phyloP scores from a whole-genome alignment of 2,329 filamentous ascomycete genomes.

The Scedosporium boydii region DNA sequence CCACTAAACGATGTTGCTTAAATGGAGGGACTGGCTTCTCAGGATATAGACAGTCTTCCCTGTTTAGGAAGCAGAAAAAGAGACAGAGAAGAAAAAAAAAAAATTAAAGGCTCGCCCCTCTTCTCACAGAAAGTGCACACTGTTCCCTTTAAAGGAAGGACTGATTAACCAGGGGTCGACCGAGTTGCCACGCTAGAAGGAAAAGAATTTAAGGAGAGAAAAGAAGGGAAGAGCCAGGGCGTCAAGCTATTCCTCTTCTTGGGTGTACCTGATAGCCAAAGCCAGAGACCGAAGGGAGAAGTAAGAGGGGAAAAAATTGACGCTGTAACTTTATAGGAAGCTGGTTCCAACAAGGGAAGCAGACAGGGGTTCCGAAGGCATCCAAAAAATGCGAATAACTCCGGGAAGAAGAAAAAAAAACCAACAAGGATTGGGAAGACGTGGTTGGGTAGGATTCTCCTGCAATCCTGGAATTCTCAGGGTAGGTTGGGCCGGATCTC shows the following conservation, averaged over 20 bases:
- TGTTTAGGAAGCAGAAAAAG: neutral
- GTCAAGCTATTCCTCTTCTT: neutral
- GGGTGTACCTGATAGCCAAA: neutral
- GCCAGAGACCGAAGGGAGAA: neutral
- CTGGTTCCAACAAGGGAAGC: neutral
- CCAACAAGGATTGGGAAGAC: neutral
- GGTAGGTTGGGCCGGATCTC: neutral
- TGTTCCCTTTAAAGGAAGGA: neutral
- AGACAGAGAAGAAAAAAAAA: neutral
- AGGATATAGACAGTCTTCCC: neutral
- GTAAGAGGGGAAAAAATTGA: neutral
- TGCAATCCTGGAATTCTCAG: neutral
- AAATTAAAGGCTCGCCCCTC: neutral
- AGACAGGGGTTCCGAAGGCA: neutral
- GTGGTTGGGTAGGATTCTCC: neutral
- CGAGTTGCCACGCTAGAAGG: neutral
- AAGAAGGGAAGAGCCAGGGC: neutral
- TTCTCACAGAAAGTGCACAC: neutral
- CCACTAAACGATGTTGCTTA: neutral
- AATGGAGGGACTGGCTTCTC: constrained; percentile 5
- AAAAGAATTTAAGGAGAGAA: neutral
- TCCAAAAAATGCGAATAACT: neutral
- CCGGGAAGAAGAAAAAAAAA: neutral
- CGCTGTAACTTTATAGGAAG: neutral
- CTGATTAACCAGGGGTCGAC: neutral